Conservation (phyloP, 192 early-diverging fungal species). For the Coemansia sp. region DNA sequence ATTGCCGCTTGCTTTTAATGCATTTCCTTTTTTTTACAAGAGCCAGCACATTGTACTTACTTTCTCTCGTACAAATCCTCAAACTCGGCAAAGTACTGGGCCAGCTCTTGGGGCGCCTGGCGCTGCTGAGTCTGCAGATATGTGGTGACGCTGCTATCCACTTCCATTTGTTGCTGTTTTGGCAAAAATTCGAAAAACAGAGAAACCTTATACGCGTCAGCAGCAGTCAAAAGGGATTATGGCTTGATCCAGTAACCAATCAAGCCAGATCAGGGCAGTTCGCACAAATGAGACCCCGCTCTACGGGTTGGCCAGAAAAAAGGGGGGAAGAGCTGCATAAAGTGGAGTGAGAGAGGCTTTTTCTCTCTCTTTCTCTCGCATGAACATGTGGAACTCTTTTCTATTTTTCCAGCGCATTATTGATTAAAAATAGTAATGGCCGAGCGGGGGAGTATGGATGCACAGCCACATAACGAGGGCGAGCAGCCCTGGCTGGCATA, state of each 20-base stretch:
- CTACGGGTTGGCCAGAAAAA: neutral
- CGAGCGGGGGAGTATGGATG: conserved; percentile 23
- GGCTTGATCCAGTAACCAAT: too few relatives aligned
- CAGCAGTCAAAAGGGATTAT: too few relatives aligned
- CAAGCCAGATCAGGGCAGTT: too few relatives aligned
- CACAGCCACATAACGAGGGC: conserved; percentile 20
- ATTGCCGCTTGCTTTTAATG: neutral
- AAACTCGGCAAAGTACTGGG: conserved; percentile 77
- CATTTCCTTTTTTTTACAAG: neutral
- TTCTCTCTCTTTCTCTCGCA: neutral
- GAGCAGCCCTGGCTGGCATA: conserved; percentile 51
- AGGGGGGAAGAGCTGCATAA: neutral
- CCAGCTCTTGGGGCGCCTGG: conserved; percentile 66
- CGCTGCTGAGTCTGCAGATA: conserved; percentile 68
- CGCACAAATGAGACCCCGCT: too few relatives aligned
- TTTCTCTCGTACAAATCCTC: conserved; percentile 94
- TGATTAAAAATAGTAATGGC: neutral
- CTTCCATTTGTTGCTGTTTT: conserved; percentile 55
- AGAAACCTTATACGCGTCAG: neutral
- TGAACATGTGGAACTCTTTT: neutral
- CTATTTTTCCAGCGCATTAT: too few relatives aligned
- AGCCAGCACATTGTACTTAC: conserved; percentile 54
- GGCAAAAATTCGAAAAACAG: neutral
- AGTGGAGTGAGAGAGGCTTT: neutral
- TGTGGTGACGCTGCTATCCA: conserved; percentile 73